Evolutionary conservation across 805 yeast genomes (phyloP).

Genomic region (Candida qinlingensis): DNA sequence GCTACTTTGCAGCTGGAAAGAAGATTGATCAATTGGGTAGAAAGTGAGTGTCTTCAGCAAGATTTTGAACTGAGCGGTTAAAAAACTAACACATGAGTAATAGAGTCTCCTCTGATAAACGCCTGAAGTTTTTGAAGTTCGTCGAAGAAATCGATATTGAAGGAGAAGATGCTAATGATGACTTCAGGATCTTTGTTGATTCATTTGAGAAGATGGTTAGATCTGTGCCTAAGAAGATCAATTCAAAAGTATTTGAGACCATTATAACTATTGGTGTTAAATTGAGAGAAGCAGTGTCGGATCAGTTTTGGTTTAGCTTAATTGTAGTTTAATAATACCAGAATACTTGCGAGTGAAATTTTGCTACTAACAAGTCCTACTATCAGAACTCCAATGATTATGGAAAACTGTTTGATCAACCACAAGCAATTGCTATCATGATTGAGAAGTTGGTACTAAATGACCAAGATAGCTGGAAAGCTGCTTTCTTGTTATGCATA

Average conservation of each 20-base stretch:
- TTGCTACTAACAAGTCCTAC: not conserved
- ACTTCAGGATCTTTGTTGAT: slow-evolving; percentile 4
- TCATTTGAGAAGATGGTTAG: slow-evolving; percentile 10
- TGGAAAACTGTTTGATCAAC: slow-evolving; percentile 17
- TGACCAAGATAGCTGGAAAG: slow-evolving; percentile 23
- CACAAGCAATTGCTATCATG: slow-evolving; percentile 9
- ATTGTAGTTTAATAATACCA: slow-evolving; percentile 10
- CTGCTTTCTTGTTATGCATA: slow-evolving; percentile 21
- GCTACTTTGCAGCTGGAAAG: not conserved
- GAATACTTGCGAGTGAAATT: no score
- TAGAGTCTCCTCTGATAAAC: not conserved
- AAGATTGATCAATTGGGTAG: not conserved
- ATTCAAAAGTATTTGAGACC: slow-evolving; percentile 15
- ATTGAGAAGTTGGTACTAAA: slow-evolving; percentile 7
- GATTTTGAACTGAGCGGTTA: slow-evolving; percentile 1
- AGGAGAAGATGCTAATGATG: no score
- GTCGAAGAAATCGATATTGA: not conserved
- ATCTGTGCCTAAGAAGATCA: slow-evolving; percentile 10
- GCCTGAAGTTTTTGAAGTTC: slow-evolving; percentile 1
- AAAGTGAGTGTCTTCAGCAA: not conserved
- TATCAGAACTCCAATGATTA: slow-evolving; percentile 12
- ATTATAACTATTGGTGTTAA: slow-evolving; percentile 21
- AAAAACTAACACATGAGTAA: not conserved
- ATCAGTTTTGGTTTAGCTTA: slow-evolving; percentile 21
- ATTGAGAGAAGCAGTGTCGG: slow-evolving; percentile 12